Conservation (phyloP, 164 flowering plant genomes). For the Paratinospora sagittata region DNA sequence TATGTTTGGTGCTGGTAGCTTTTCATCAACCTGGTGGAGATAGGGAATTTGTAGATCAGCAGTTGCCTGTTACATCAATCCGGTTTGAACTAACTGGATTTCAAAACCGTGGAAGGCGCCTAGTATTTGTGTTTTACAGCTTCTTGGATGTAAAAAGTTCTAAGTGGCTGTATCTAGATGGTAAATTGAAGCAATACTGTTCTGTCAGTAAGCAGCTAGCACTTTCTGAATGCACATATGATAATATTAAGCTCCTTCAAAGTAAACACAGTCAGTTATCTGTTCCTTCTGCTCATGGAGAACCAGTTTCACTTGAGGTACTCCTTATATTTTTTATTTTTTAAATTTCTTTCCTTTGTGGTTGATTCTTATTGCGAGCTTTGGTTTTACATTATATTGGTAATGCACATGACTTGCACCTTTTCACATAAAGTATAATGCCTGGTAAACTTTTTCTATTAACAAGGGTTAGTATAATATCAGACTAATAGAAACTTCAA, state of each 20-base stretch:
- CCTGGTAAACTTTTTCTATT: not conserved
- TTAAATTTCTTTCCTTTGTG: not conserved
- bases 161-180: slow-evolving; percentile 57
- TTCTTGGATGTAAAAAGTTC: slow-evolving; percentile 42
- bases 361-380: not conserved
- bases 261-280: slow-evolving; percentile 23
- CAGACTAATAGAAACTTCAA: not conserved
- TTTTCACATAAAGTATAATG: not conserved
- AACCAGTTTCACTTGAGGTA: slow-evolving; percentile 44
- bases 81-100: slow-evolving; percentile 49
- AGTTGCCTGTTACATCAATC: slow-evolving; percentile 73
- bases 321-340: not conserved
- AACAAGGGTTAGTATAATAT: not conserved
- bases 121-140: slow-evolving; percentile 57
- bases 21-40: slow-evolving; percentile 37
- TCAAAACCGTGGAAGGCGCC: slow-evolving; percentile 39
- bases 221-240: slow-evolving; percentile 71
- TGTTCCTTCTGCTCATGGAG: slow-evolving; percentile 18
- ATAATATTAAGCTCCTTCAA: slow-evolving; percentile 55
- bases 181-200: slow-evolving; percentile 41
- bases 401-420: not conserved
- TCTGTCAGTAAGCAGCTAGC: slow-evolving; percentile 47
- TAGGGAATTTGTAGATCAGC: slow-evolving; percentile 33
- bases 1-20: slow-evolving; percentile 43
- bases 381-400: not conserved